A percentile compares a stretch with the other conserved stretches of the same genome.
Evolutionary conservation across 2,329 filamentous ascomycete species (phyloP).

Genomic region (Penicillium frequentans): DNA sequence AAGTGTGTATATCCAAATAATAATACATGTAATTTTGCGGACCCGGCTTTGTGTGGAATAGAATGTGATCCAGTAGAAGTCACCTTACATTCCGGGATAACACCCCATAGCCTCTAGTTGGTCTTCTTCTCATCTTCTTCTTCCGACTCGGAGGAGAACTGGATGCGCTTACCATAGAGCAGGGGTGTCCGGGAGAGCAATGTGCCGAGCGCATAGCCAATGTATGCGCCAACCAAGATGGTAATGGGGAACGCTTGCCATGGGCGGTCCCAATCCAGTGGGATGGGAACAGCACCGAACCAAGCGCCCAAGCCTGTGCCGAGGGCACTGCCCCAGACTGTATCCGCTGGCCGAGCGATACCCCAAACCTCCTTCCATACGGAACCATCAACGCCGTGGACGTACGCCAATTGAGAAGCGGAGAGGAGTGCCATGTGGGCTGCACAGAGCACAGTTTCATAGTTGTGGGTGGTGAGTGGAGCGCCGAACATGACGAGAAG

Average conservation of each 20-base stretch:
- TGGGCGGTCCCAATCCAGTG: slow-evolving; percentile 94
- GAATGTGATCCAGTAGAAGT: background rate
- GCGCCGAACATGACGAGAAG: slow-evolving; percentile 86
- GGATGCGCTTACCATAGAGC: slow-evolving; percentile 37
- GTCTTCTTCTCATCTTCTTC: slow-evolving; percentile 21
- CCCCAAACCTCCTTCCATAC: slow-evolving; percentile 72
- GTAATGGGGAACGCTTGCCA: slow-evolving; percentile 99
- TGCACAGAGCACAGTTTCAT: slow-evolving; percentile 76
- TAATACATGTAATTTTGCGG: background rate
- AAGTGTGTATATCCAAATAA: background rate
- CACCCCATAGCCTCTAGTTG: slow-evolving; percentile 2
- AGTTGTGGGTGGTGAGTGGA: slow-evolving; percentile 76
- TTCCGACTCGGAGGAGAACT: slow-evolving; percentile 27
- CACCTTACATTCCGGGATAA: background rate
- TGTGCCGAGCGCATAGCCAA: slow-evolving; percentile 69
- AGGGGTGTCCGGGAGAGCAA: slow-evolving; percentile 30
- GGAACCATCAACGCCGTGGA: slow-evolving; percentile 71
- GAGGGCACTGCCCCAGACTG: slow-evolving; percentile 77
- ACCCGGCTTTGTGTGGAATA: background rate
- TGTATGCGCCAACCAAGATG: slow-evolving; percentile 77
- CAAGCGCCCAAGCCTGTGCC: slow-evolving; percentile 81
- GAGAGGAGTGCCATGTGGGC: slow-evolving; percentile 78
- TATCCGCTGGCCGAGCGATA: slow-evolving; percentile 73
- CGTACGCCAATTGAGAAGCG: slow-evolving; percentile 79
- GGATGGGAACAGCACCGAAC: slow-evolving; percentile 92